These are phyloP conservation scores for Vitis hybrid DNA, from an alignment of 177 flowering plant species.

Conservation along the genomic window DNA sequence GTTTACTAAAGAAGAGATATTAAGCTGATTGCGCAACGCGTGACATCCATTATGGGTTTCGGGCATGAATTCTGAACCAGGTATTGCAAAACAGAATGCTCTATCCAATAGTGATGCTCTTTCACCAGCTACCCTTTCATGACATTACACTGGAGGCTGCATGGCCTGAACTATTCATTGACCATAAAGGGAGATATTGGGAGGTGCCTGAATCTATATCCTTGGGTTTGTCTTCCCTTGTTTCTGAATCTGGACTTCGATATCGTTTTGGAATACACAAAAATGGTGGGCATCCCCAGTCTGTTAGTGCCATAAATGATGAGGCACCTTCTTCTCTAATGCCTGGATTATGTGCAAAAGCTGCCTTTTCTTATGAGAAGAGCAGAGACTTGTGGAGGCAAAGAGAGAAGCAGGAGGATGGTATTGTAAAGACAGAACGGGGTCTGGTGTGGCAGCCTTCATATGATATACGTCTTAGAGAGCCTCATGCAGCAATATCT, in stretches of 20 bases:
- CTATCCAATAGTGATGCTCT: neutral
- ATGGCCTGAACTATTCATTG: constrained; percentile 85
- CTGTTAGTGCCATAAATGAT: too few species aligned
- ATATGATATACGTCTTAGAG: too few species aligned
- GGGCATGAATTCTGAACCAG: too few species aligned
- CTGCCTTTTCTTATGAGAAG: too few species aligned
- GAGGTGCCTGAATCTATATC: constrained; percentile 78
- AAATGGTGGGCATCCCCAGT: constrained; percentile 56
- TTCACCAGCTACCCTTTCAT: constrained; percentile 68
- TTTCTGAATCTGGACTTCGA: too few species aligned
- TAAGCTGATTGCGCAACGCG: too few species aligned
- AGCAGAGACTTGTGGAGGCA: constrained; percentile 78
- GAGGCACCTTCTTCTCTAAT: too few species aligned
- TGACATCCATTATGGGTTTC: too few species aligned
- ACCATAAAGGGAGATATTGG: constrained; percentile 80
- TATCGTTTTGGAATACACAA: too few species aligned
- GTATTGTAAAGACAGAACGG: constrained; percentile 30
- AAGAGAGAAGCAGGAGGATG: constrained; percentile 45
- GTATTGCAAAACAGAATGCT: too few species aligned
- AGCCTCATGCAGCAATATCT: constrained; percentile 79
- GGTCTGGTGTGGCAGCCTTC: too few species aligned
- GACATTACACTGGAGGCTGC: constrained; percentile 85
- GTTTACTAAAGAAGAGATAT: constrained; percentile 43
- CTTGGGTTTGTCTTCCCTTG: constrained; percentile 66
- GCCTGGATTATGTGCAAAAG: too few species aligned